Base-by-base conservation (phyloP, 345 rosid genomes). In the Leavenworthia alabamica region DNA sequence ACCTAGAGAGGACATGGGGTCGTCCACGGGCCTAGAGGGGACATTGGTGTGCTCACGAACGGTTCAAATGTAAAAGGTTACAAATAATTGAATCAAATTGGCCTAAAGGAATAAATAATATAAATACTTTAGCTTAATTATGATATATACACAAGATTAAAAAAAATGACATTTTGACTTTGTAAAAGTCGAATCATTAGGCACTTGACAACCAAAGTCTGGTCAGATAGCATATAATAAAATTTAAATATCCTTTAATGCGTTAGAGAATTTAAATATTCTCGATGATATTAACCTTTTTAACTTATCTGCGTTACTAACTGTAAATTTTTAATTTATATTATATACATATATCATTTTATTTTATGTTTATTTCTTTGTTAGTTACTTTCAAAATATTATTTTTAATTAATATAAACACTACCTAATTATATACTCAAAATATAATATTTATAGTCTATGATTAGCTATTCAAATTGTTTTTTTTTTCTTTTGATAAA, bases 191-290 rank as follows among this genome's bases (percentile, higher is more conserved):
- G 49, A 56, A 66, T 66, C 49, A 56, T 56, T 39, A 28, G 24
- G 71, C 57, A 49, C 27, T 56, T 56, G 71, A 66, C 57, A 56
- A 57, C 64, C 11, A 57, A 56, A 56, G 16, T 56, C 64, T 47
- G 23, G 64, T 57, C 71, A 47, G 71, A 57, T 42, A 56, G 19
- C 41, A 66, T 35, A 56, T 46, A 31, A 57, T 33, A 6, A 53
- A 42, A 13, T 43, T 12, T 24, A 31, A 37, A 17, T 36, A 26
- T 35, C 47, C 39, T 26, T 11, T 6, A 8, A 33, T 14, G 42
- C 16, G 47, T 4, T 9, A 5, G 10, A 41, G 50, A 58, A 16
- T 27, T 41, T 12, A n/a, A 16, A 27, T 28, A 40, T 57, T 15
- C 14, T 56, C 41, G 13, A 22, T 23, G 13, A 15, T 56, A 13